These are phyloP conservation scores for Apiospora pterosperma DNA, from an alignment of 2,329 filamentous ascomycete species.

Conservation along the genomic window DNA sequence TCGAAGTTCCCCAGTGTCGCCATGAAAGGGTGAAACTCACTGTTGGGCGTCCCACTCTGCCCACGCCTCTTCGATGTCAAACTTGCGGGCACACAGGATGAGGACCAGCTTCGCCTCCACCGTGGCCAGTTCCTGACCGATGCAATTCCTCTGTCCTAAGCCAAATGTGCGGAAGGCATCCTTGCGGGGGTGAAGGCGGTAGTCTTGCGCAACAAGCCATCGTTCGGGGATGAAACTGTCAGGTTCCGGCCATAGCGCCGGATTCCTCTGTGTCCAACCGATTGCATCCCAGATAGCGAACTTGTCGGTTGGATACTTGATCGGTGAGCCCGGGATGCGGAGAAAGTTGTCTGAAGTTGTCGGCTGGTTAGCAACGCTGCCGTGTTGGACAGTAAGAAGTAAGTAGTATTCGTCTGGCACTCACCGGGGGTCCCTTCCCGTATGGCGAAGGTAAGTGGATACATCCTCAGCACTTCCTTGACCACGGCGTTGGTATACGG, in stretches of 20 bases:
- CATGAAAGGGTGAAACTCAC: constrained; percentile 14
- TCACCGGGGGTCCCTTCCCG: constrained; percentile 35
- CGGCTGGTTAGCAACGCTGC: constrained; percentile 28
- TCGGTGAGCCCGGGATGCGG: constrained; percentile 26
- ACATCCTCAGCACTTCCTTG: constrained; percentile 21
- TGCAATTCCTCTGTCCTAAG: constrained; percentile 50
- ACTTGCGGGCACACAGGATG: constrained; percentile 43
- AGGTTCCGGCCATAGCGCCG: constrained; percentile 27
- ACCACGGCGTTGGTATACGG: constrained; percentile 34
- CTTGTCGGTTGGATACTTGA: constrained; percentile 22
- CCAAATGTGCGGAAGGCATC: constrained; percentile 52
- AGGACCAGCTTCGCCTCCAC: constrained; percentile 48
- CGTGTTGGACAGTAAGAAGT: constrained; percentile 32
- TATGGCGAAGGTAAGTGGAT: constrained; percentile 31
- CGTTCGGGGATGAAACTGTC: constrained; percentile 30
- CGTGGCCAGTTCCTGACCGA: constrained; percentile 54
- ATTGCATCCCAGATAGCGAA: constrained; percentile 15
- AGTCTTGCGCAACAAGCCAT: constrained; percentile 31
- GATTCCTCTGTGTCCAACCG: constrained; percentile 30
- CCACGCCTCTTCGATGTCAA: constrained; percentile 46
- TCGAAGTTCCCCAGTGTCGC: background rate
- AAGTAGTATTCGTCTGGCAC: constrained; percentile 24
- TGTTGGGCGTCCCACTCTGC: constrained; percentile 31
- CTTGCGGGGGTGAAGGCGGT: constrained; percentile 21
- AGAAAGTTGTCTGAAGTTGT: constrained; percentile 34